phyloP scores from a whole-genome alignment of 805 yeast species.

The Kodamaea hsintzibuensis region DNA sequence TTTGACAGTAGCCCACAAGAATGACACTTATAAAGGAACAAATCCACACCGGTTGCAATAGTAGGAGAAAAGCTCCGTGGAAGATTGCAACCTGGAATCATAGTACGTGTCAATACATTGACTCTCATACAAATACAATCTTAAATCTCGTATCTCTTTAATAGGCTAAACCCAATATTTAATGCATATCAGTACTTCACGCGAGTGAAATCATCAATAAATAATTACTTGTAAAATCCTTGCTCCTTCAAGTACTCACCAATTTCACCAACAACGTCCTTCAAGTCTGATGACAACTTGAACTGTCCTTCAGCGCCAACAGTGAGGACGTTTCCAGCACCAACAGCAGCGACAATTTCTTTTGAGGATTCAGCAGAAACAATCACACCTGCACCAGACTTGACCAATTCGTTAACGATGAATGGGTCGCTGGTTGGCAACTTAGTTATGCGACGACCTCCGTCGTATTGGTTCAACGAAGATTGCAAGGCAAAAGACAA shows the following conservation, averaged over 20 bases:
- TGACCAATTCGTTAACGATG: constrained; percentile 71
- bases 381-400: constrained; percentile 92
- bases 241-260: constrained; percentile 74
- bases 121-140: neutral
- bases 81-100: too few relatives aligned
- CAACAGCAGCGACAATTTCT: constrained; percentile 59
- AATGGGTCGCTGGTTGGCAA: constrained; percentile 51
- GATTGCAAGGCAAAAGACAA: constrained; percentile 84
- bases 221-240: constrained; percentile 62
- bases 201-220: neutral
- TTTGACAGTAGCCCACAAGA: too few relatives aligned
- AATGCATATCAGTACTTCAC: neutral
- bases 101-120: too few relatives aligned
- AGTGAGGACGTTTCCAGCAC: constrained; percentile 56
- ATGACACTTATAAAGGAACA: too few relatives aligned
- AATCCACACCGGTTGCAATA: too few relatives aligned
- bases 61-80: too few relatives aligned
- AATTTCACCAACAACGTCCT: constrained; percentile 64
- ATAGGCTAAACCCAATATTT: neutral
- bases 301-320: constrained; percentile 24
- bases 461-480: constrained; percentile 84
- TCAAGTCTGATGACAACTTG: constrained; percentile 21
- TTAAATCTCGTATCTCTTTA: neutral
- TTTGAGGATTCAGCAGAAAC: constrained; percentile 44
- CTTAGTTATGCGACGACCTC: constrained; percentile 76